Evolutionary conservation across 2,329 filamentous ascomycete species (phyloP), one percentile per base, ranked within the genome.

Genomic region (Aspergillus brunneoviolaceus): DNA sequence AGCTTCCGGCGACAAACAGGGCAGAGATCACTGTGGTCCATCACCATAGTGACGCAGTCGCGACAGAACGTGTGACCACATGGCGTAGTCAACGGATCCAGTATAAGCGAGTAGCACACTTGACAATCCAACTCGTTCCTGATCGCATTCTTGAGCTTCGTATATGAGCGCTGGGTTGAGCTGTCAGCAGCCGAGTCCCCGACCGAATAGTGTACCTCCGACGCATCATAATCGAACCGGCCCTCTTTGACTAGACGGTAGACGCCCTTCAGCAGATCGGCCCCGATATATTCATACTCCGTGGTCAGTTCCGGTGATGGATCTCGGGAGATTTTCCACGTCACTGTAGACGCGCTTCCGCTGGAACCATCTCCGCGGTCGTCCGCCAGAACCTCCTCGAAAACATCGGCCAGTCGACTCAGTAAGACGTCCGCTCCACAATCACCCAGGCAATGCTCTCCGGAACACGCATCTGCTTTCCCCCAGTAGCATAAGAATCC

Each of bases 51-150:
- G 23, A 96, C 80, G 72, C 93, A 97, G 60, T 85, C 84, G 21
- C 90, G 87, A 73, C 93, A 97, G 69, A 95, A 94, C 0, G 92
- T 96, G 73, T 97, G 93, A 1, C 93, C 93, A 69, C 93, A 97
- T 1, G 85, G 82, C 0, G 91, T 96, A 0, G 92, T 96, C 55
- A 93, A 80, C 0, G 93, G 92, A 62, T 96, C 90, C 61, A 92
- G 79, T 72, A 94, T 89, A 23, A 96, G 76, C 47, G 87, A 85
- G 73, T 94, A 96, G 76, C 93, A 96, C 60, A 96, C 87, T 68
- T 95, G 91, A 66, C 93, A 97, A 69, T 96, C 92, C 70, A 96
- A 80, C 71, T 96, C 92, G 16, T 81, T 80, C 61, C 87, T 85
- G 3, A 86, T 81, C 1, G 81, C 79, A 27, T 89, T 84, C 67